phyloP scores from a whole-genome alignment of 495 filamentous ascomycete genomes.

The Penicillium canariense region DNA sequence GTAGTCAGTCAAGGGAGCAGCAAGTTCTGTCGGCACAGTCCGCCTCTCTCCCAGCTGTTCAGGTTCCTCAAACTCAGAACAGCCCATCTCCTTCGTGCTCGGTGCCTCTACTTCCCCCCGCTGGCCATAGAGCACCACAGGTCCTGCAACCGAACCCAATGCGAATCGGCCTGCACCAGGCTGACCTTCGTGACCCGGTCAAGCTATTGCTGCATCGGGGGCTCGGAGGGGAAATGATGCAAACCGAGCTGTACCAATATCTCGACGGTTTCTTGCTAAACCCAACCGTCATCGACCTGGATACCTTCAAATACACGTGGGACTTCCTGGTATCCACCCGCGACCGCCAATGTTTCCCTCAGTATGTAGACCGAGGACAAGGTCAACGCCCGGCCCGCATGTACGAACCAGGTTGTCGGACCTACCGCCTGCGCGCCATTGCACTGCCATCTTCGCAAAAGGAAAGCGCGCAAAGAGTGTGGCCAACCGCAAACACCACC shows the following conservation, averaged over 20 bases:
- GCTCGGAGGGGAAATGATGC: conserved; percentile 11
- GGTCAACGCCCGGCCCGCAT: conserved; percentile 15
- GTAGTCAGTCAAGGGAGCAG: neutral
- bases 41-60: neutral
- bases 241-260: conserved; percentile 44
- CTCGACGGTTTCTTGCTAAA: conserved; percentile 40
- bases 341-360: conserved; percentile 23
- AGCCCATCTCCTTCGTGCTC: neutral
- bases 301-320: conserved; percentile 27
- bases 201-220: conserved; percentile 31
- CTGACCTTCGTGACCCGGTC: conserved; percentile 53
- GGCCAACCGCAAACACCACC: conserved; percentile 57
- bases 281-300: conserved; percentile 33
- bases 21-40: neutral
- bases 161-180: conserved; percentile 54
- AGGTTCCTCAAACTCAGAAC: neutral
- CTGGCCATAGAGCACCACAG: conserved; percentile 29
- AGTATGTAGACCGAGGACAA: neutral
- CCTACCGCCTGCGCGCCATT: conserved; percentile 47
- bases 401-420: conserved; percentile 30
- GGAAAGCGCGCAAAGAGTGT: conserved; percentile 40
- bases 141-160: conserved; percentile 44
- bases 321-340: conserved; percentile 22
- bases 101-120: conserved; percentile 32
- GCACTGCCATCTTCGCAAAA: conserved; percentile 19